Base-by-base conservation (phyloP, 148 eudicot genomes). In the Chenopodium berlandieri region DNA sequence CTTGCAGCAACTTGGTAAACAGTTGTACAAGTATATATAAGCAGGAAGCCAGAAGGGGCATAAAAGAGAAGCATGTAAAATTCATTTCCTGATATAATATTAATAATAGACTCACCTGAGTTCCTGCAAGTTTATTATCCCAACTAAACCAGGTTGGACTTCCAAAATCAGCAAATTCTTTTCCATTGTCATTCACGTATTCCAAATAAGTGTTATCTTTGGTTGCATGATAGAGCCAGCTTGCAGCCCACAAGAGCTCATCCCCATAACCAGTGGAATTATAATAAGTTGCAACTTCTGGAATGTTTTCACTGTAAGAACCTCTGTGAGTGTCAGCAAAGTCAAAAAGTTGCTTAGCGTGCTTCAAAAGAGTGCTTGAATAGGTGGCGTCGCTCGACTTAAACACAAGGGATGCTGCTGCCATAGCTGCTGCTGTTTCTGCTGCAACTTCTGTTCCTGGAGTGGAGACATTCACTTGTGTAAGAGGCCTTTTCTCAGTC, bases 391-490 rank as follows among this genome's bases (percentile, higher is more conserved):
- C 83, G 20, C 85, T 83, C 7, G 88, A 65, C 83, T 86, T 93
- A 76, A 93, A 95, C 63, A 95, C 97, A 31, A 95, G 90, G 32
- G 99, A 95, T 81, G 97, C 97, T 23, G 99, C 89, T 27, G 97
- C 99, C 90, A 95, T 83, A 46, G 99, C 97, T 12, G 99, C 99
- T 66, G 99, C 97, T 20, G 95, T 91, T 85, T 95, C 99, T 1
- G 97, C 99, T 70, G 97, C 97, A 78, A 93, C 97, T 9, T 95
- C 99, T 22, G 97, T 84, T 50, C 99, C 99, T 13, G 99, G 99
- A 52, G 86, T 74, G 56, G 97, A 79, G 25, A 89, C 70, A 84
- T 93, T 91, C 46, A 95, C 84, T 80, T 91, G 93, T 2, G 84
- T 86, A 22, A 95, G 88, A 75, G 98, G 97, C 81, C 99, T 86